phyloP scores from a whole-genome alignment of 345 rosid species.

The Brassica rapa region DNA sequence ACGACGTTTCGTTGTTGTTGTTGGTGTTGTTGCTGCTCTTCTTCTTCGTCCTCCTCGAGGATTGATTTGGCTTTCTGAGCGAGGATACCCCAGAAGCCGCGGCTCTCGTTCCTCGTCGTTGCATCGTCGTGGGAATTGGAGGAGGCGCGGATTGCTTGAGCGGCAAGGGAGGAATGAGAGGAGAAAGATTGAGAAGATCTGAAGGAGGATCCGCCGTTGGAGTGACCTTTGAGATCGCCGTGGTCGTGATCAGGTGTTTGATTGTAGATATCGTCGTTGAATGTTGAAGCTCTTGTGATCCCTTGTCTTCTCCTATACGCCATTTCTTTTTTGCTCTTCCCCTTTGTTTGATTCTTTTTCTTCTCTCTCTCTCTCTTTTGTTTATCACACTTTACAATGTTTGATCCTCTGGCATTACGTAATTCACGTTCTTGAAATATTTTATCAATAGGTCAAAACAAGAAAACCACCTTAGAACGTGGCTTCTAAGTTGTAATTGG shows the following conservation, averaged over 20 bases:
- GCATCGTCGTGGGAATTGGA: slow-evolving; percentile 43
- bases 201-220: slow-evolving; percentile 37
- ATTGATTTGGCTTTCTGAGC: slow-evolving; percentile 88
- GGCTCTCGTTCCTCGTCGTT: slow-evolving; percentile 40
- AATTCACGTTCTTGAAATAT: slow-evolving; percentile 35
- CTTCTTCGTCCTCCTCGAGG: slow-evolving; percentile 75
- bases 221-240: slow-evolving; percentile 34
- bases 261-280: slow-evolving; percentile 67
- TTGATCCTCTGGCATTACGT: slow-evolving; percentile 41
- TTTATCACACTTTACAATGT: slow-evolving; percentile 14
- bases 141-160: slow-evolving; percentile 86
- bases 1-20: slow-evolving; percentile 23
- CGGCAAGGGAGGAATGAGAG: slow-evolving; percentile 57
- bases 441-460: neutral
- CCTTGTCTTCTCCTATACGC: slow-evolving; percentile 97
- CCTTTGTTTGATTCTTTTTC: neutral
- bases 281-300: slow-evolving; percentile 67
- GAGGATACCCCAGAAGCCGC: slow-evolving; percentile 88
- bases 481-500: slow-evolving; percentile 7
- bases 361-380: neutral
- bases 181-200: slow-evolving; percentile 50
- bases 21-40: slow-evolving; percentile 9
- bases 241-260: slow-evolving; percentile 44
- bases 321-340: slow-evolving; percentile 41
- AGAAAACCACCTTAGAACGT: slow-evolving; percentile 21